Evolutionary conservation across 495 filamentous ascomycete genomes (phyloP), one percentile per base, ranked within the genome.

Genomic region (Penicillium dipodomyicola): DNA sequence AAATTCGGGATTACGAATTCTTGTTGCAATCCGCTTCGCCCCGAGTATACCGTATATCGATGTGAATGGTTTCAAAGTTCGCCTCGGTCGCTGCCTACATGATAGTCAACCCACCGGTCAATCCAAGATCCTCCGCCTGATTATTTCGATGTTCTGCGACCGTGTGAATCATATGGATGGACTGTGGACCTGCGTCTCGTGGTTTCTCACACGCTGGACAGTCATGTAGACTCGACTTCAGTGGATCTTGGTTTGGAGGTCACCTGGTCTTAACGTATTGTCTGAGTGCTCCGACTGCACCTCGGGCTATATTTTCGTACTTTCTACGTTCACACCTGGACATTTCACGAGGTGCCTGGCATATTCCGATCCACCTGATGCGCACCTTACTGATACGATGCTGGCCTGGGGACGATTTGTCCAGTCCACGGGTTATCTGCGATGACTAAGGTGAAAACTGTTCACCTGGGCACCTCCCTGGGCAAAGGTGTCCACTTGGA

Each of bases 1-100:
- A 71, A 68, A 64, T 71, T 63, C 67, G 67, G 67, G 63, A 72
- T 70, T 67, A 42, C 67, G 66, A 55, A 60, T 54, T 53, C 54
- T 68, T 69, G 62, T 61, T 33, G 56, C 62, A 50, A 50, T 64
- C 10, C 48, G 46, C 30, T 46, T 51, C 52, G 46, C 39, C n/a
- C 9, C 50, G 47, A 52, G 27, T 47, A 37, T 47, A 22, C 15
- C 52, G 52, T 54, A 54, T 30, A 41, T 42, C 42, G 32, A 37
- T 54, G 8, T 45, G 41, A 54, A 33, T 37, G 33, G 25, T n/a
- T 22, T 8, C 25, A 30, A 29, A 40, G 14, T 30, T 27, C 30
- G 32, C 19, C 5, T 43, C 33, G 52, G 43, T 54, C 42, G 42
- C 52, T 46, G 20, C 33, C 30, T 37, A 9, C 27, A 30, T 32